Evolutionary conservation across 352 stramenopile genomes (phyloP), one percentile per base, ranked within the genome.

Genomic region (Plasmopara viticola): DNA sequence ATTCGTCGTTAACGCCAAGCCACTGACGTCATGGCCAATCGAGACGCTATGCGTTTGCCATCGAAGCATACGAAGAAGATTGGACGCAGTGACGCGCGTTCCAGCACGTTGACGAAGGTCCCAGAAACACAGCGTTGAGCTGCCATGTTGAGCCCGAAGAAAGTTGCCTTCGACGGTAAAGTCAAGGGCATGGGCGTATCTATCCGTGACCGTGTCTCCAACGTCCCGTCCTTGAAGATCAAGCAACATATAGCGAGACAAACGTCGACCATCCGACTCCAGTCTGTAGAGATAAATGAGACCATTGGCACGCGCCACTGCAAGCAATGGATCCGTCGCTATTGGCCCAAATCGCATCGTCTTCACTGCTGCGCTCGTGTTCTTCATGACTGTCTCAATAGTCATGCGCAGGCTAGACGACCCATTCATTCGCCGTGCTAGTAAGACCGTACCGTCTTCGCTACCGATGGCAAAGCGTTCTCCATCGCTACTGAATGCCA

Each of bases 241-340:
- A 13, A 92, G 58, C 20, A 92, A 56, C 15, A 72, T 71, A 39
- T 75, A 78, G 5, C 78, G 73, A 30, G 63, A 67, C 39, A 90
- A 72, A 9, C 54, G 60, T 15, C 48, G 51, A 17, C 43, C 30
- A 20, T 18, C 29, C 48, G 33, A 57, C 56, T 86, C 67, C 10
- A 92, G 41, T 33, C 43, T 70, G 56, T 92, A 92, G 2, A 92
- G 44, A 53, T 90, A 92, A 25, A 89, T 66, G 9, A 89, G 51
- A 1, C 79, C 79, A 30, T 89, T 89, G 0, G 64, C 64, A 15
- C 82, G 72, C 1, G 71, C 60, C 8, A 80, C 79, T 0, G 74
- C 78, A 5, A 92, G 51, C 14, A 65, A 45, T 6, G 40, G 42
- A 0, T 61, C 60, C 1, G 56, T 44, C 37, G 56, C 37, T 62